Evolutionary conservation across 305 asterid genomes (phyloP), one percentile per base, ranked within the genome.

Genomic region (Solanum hybrid): DNA sequence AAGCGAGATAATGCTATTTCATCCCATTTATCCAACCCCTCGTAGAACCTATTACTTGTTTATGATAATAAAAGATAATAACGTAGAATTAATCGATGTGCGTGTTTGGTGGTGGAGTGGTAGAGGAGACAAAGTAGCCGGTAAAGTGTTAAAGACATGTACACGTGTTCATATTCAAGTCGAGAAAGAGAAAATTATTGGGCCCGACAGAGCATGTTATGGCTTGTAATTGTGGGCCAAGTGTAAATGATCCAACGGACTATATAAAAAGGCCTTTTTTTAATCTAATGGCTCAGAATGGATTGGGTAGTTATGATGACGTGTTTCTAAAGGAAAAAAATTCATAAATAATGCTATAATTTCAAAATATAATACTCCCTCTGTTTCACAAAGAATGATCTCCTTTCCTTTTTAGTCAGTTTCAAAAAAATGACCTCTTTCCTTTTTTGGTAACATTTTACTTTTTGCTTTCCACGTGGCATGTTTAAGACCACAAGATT

Each of bases 161-260:
- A 88, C 91, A 89, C 87, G 91, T 87, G 91, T 92, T 85, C 85
- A 86, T 31, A 72, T 33, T 5, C 1, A 4, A 84, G 24, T 87
- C 12, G 92, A 72, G 77, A 32, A 70, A 70, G 57, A 20, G 29
- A 45, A 83, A 45, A 5, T 4, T 13, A 0, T 0, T 39, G 92
- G 93, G 93, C n/a, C 92, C 96, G 92, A 79, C 91, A 39, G 10
- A 75, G 81, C 91, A 89, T 89, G 92, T 75, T 14, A 20, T 32
- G 29, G 76, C 41, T 84, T 51, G 1, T 51, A 31, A 17, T 31
- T 3, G 5, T 41, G 70, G 88, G 89, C 9, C 32, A 72, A 11
- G 41, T 22, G 5, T n/a, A 88, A 86, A 45, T 22, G 9, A 85
- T 57, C 32, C 70, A 38, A 93, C 93, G 93, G 93, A 70, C 22